Conservation (phyloP, 257 asterid genomes). For the Gardenia jasminoides region DNA sequence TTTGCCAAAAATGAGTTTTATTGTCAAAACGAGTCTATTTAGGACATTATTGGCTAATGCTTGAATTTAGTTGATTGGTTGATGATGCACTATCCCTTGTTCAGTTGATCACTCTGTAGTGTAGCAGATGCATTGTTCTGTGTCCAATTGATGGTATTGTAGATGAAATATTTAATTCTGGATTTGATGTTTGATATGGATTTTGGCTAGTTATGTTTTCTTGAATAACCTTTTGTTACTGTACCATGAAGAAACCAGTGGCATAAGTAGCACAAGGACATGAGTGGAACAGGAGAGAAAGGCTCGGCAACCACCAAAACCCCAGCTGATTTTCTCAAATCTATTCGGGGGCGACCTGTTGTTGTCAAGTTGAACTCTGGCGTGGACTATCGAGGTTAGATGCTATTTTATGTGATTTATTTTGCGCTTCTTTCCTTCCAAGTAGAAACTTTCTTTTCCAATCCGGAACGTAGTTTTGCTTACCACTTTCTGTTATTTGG, state of each 20-base stretch:
- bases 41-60: too few relatives aligned
- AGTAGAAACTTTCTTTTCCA: not conserved
- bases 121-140: too few relatives aligned
- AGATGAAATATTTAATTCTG: too few relatives aligned
- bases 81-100: too few relatives aligned
- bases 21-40: too few relatives aligned
- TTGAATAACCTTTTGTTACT: not conserved
- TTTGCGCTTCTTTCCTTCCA: not conserved
- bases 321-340: conserved; percentile 92
- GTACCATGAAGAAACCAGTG: conserved; percentile 11
- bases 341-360: conserved; percentile 87
- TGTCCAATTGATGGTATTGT: too few relatives aligned
- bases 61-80: too few relatives aligned
- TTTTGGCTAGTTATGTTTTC: not conserved
- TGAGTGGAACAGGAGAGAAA: conserved; percentile 77
- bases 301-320: conserved; percentile 67
- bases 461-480: not conserved
- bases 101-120: too few relatives aligned
- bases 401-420: not conserved
- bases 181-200: not conserved
- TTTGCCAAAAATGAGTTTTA: too few relatives aligned
- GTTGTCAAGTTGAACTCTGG: conserved; percentile 96
- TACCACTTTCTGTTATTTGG: not conserved
- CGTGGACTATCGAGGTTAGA: conserved; percentile 85
- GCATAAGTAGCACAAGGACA: conserved; percentile 5